phyloP scores from a whole-genome alignment of 106 monocot species.

The Dendrobium nobile region DNA sequence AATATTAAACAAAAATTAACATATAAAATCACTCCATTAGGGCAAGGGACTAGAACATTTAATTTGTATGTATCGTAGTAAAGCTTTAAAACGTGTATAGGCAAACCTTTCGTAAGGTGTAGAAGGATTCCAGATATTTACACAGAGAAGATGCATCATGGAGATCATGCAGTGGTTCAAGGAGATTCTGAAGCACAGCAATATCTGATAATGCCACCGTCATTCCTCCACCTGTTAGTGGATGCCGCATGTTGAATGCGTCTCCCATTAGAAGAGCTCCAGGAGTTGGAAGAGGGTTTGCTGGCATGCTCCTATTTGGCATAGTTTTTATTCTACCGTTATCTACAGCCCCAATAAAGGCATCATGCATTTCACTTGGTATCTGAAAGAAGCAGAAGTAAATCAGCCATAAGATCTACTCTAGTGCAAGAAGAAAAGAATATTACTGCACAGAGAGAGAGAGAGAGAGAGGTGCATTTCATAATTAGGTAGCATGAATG shows the following conservation, averaged over 20 bases:
- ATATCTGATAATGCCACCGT: constrained; percentile 88
- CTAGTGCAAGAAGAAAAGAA: no score
- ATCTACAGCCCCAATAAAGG: constrained; percentile 61
- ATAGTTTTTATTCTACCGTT: constrained; percentile 73
- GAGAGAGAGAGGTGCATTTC: no score
- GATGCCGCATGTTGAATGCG: constrained; percentile 97
- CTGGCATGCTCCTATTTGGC: constrained; percentile 94
- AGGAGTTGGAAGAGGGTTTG: constrained; percentile 72
- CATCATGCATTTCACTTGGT: constrained; percentile 41
- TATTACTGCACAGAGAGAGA: no score
- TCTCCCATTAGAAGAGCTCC: constrained; percentile 89
- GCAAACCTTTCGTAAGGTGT: constrained; percentile 77
- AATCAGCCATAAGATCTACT: background rate
- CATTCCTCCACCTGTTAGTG: constrained; percentile 93
- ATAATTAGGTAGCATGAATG: no score
- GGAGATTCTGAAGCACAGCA: constrained; percentile 61
- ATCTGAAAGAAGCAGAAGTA: constrained; percentile 31
- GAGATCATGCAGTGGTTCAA: constrained; percentile 64
- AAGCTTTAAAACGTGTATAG: background rate
- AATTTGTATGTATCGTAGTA: background rate
- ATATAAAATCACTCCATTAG: background rate
- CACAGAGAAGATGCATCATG: constrained; percentile 67
- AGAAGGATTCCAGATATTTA: constrained; percentile 90
- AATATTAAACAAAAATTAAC: background rate
- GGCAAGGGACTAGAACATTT: background rate